Conservation (phyloP, 2,329 filamentous ascomycete species). For the Trichophyton verrucosum region DNA sequence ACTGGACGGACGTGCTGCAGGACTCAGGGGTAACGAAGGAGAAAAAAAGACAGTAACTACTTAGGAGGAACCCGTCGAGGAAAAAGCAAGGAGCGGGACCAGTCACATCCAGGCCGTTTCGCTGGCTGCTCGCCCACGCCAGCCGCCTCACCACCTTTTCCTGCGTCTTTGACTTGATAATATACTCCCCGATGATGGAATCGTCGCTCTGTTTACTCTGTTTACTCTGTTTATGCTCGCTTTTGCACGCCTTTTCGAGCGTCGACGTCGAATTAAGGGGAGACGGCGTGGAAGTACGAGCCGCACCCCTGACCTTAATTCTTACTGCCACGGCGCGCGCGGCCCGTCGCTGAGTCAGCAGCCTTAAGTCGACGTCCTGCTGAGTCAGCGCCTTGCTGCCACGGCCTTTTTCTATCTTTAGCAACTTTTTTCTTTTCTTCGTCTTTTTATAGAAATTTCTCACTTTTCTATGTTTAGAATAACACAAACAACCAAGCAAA, state of each 20-base stretch:
- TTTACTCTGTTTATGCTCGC: no score
- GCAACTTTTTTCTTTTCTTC: background rate
- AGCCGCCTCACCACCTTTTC: background rate
- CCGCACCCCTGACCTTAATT: background rate
- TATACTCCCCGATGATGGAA: no score
- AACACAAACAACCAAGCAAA: background rate
- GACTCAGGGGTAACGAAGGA: background rate
- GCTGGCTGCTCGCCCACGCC: no score
- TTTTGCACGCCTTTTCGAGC: no score
- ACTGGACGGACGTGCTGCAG: background rate
- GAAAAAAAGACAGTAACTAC: background rate
- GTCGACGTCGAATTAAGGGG: no score
- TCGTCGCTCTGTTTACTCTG: no score
- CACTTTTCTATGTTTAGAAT: background rate
- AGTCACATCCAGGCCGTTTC: background rate
- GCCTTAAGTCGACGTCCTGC: background rate
- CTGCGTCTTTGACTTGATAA: no score
- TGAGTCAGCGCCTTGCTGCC: background rate
- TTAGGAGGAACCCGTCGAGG: background rate
- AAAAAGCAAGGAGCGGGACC: background rate
- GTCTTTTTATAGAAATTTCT: background rate
- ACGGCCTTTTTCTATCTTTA: background rate
- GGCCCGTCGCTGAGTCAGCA: no score
- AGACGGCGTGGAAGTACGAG: no score
- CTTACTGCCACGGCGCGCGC: background rate